Evolutionary conservation across 2,329 filamentous ascomycete genomes (phyloP), one percentile per base, ranked within the genome.

Genomic region (Cytospora paraplurivora): DNA sequence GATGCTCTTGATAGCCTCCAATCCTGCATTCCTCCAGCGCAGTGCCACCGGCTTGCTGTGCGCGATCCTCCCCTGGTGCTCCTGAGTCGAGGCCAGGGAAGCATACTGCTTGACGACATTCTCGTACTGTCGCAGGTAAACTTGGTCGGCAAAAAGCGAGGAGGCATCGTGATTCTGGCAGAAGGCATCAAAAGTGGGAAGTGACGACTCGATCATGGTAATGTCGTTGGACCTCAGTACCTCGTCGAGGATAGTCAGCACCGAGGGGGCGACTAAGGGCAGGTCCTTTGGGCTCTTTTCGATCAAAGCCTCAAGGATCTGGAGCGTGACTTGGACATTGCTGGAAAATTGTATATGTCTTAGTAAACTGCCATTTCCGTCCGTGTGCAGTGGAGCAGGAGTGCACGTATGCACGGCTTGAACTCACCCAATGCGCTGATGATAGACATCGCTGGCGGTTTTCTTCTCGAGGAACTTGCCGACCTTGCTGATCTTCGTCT

Each of bases 401-500:
- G 32, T 59, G 61, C 47, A 27, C 19, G 49, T 33, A 56, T 37
- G 33, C 38, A 62, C 44, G 44, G 38, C 44, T n/a, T 49, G 47
- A 53, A 78, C 81, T 64, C 80, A 96, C 90, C 93, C 93, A 73
- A 95, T 91, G 72, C 92, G 88, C 76, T 87, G 85, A 73, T 91
- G 90, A 87, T 90, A 96, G 69, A 97, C 92, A 80, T 99, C 95
- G 72, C 88, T 89, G 66, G 91, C 91, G 27, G 92, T 95, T 80
- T 94, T 92, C 82, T 94, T 96, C 80, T 98, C 93, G 68, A 99
- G 83, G 74, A 97, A 99, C 70, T 88, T 88, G 76, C 92, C 93
- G 69, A 99, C 93, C 79, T 99, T 99, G 73, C 95, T 92, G 71
- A 98, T 88, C 83, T 98, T 99, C 77, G 91, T 94, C 68, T 92